Conservation (phyloP, 2,329 filamentous ascomycete genomes). For the Fusarium annulatum region DNA sequence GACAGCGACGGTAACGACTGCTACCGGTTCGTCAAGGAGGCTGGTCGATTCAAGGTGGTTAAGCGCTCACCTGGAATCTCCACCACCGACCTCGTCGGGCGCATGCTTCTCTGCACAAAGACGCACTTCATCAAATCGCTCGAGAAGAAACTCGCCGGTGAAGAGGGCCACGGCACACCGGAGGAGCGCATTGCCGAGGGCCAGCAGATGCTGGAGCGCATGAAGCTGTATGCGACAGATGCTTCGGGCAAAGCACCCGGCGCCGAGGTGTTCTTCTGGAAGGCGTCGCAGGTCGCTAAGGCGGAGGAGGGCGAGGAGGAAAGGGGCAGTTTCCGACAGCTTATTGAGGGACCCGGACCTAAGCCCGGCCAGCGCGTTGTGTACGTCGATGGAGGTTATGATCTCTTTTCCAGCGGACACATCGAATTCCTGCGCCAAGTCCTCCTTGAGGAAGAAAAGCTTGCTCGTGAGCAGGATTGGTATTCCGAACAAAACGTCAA, state of each 20-base stretch:
- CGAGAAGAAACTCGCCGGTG: constrained; percentile 72
- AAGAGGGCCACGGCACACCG: constrained; percentile 76
- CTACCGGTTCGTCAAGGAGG: constrained; percentile 96
- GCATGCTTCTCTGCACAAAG: constrained; percentile 96
- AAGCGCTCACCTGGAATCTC: constrained; percentile 96
- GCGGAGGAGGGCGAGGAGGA: constrained; percentile 63
- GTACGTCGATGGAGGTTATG: constrained; percentile 97
- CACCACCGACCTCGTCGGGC: constrained; percentile 96
- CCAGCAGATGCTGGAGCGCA: constrained; percentile 79
- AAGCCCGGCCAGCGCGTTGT: constrained; percentile 84
- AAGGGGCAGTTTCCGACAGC: constrained; percentile 71
- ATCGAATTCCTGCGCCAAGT: constrained; percentile 93
- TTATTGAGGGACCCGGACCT: constrained; percentile 78
- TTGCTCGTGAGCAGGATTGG: too few relatives aligned
- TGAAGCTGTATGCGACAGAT: constrained; percentile 89
- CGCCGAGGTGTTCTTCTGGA: constrained; percentile 88
- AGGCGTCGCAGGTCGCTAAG: constrained; percentile 62
- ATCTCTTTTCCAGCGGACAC: constrained; percentile 95
- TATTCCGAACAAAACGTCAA: too few relatives aligned
- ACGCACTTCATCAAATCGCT: constrained; percentile 92
- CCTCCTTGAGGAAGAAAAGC: constrained; percentile 75
- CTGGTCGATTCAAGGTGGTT: constrained; percentile 93
- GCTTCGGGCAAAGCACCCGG: constrained; percentile 82
- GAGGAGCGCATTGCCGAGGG: constrained; percentile 74
- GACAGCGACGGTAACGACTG: constrained; percentile 95